A percentile compares a stretch with the other conserved stretches of the same genome.
These are phyloP conservation scores for Aspergillus kassunensis DNA, from an alignment of 495 filamentous ascomycete genomes.

Conservation along the genomic window DNA sequence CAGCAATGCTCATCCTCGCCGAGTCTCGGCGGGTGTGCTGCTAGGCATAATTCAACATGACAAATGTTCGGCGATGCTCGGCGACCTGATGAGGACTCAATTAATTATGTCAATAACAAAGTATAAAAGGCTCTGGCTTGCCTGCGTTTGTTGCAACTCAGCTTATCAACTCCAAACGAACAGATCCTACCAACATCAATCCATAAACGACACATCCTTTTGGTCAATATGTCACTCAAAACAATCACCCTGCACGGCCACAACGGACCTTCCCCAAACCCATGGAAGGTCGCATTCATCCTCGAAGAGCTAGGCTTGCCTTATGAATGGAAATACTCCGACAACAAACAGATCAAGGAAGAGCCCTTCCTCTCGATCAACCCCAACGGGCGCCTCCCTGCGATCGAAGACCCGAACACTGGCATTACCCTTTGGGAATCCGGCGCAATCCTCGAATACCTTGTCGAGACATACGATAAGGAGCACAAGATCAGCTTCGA, in stretches of 20 bases:
- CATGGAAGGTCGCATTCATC: constrained; percentile 61
- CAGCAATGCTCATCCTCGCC: neutral
- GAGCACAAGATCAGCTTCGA: constrained; percentile 55
- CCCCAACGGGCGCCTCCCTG: constrained; percentile 65
- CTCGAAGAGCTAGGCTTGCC: constrained; percentile 60
- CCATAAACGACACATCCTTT: too few species aligned
- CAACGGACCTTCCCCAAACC: constrained; percentile 50
- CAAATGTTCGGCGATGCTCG: neutral
- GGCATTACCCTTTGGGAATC: constrained; percentile 66
- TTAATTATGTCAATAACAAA: neutral
- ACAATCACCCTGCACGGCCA: constrained; percentile 43
- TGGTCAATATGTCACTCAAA: constrained; percentile 41
- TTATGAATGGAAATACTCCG: constrained; percentile 42
- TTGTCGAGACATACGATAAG: constrained; percentile 68
- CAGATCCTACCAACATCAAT: too few species aligned
- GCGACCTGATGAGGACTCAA: neutral
- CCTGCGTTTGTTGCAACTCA: neutral
- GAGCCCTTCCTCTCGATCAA: constrained; percentile 54
- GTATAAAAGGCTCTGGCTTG: neutral
- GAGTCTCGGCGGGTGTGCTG: neutral
- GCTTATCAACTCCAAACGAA: neutral
- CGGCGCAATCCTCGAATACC: constrained; percentile 69
- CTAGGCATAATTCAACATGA: neutral
- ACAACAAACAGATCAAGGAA: constrained; percentile 54
- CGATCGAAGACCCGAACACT: constrained; percentile 66